Base-by-base conservation (phyloP, 495 filamentous ascomycete species). In the Parachaetomium inaequale region DNA sequence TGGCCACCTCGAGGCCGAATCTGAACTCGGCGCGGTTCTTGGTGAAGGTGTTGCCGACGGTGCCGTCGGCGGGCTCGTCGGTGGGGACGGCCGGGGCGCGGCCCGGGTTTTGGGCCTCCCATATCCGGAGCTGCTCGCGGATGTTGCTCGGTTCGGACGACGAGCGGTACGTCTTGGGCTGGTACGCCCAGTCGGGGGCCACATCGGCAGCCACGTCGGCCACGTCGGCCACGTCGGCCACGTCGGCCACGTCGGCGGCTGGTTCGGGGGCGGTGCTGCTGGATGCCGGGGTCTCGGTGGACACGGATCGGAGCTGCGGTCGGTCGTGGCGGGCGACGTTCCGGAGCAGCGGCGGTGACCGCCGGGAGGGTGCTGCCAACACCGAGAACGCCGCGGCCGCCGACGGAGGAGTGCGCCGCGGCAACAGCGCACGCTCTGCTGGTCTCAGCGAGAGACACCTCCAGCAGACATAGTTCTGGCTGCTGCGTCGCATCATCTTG, bases 91-190 rank as follows among this genome's bases (percentile, higher is more conserved):
- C 26, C 14, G 32, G 2, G 14, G 54, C 25, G 19, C 53, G 59
- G 4, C 49, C 75, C 29, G 75, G 73, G 57, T 79, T 74, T 58
- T 81, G 78, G 57, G 59, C 67, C 66, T 82, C 76, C 86, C 86
- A 88, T 76, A 74, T 70, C 36, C 74, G 72, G 21, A 88, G 72
- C 47, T 79, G 79, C 36, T 80, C 65, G 59, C 84, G 77, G 53
- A 86, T 82, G 26, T 43, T 23, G 53, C 31, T 59, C 28, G 32
- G 29, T 43, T 55, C 6, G n/a, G 49, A 47, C 21, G 8, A 36
- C 34, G 49, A 49, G 34, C 19, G 50, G 47, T 47, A 36, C 14
- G 46, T 31, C 26, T 28, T 23, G 15, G 26, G 21, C 17, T 17
- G 11, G 38, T 28, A 0, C 14, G 36, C 25, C 25, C 8, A 31